Evolutionary conservation across 2,329 filamentous ascomycete genomes (phyloP).

Genomic region (Juglanconis sp.): DNA sequence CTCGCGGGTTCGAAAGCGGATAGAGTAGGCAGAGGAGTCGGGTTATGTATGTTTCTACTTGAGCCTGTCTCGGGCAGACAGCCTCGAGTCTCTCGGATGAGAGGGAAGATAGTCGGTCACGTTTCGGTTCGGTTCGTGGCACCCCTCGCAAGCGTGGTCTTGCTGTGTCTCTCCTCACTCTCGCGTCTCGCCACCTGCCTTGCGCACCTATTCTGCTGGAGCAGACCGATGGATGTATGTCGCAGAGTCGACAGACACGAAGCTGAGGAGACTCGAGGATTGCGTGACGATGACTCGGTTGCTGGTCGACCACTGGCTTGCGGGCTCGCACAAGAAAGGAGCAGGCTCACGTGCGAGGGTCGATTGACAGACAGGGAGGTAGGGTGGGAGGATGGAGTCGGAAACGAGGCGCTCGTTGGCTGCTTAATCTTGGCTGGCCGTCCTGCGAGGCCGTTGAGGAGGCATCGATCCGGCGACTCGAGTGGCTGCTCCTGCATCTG

Average conservation of each 20-base stretch:
- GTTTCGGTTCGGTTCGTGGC: slow-evolving; percentile 7
- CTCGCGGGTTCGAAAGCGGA: slow-evolving; percentile 5
- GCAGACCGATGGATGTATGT: neutral
- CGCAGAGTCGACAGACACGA: neutral
- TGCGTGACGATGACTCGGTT: neutral
- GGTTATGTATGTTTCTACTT: slow-evolving; percentile 16
- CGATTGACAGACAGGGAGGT: slow-evolving; percentile 2
- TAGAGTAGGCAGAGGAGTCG: neutral
- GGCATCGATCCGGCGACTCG: slow-evolving; percentile 1
- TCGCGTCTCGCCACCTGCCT: neutral
- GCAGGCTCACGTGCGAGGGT: slow-evolving; percentile 2
- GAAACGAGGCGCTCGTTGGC: neutral
- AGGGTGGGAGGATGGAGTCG: neutral
- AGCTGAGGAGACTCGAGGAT: neutral
- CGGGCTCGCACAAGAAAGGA: slow-evolving; percentile 1
- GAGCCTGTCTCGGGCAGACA: slow-evolving; percentile 16
- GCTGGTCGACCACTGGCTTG: neutral
- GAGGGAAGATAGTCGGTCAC: neutral
- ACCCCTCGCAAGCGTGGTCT: slow-evolving; percentile 1
- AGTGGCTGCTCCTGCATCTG: neutral
- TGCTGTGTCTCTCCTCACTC: neutral
- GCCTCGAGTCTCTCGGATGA: slow-evolving; percentile 2
- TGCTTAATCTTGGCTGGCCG: neutral
- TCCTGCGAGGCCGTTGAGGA: slow-evolving; percentile 7
- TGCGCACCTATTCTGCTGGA: neutral